Evolutionary conservation across 495 filamentous ascomycete genomes (phyloP).

Genomic region (Aspergillus indologenus): DNA sequence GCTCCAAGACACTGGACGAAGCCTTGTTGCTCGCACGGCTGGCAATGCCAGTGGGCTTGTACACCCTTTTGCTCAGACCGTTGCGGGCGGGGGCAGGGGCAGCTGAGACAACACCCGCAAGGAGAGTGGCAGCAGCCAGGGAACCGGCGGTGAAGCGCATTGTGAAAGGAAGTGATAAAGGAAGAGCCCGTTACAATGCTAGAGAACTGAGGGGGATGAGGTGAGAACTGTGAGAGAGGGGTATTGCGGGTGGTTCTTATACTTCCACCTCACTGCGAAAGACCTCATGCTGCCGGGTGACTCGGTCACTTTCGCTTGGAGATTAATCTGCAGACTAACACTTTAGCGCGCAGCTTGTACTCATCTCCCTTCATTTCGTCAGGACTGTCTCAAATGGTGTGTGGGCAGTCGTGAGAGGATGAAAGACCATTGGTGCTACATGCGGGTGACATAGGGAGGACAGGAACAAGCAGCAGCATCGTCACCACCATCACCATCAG

Average conservation of each 20-base stretch:
- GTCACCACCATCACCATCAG: neutral
- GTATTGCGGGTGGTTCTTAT: neutral
- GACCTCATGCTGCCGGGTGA: neutral
- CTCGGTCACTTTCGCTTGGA: neutral
- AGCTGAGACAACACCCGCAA: neutral
- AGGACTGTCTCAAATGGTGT: neutral
- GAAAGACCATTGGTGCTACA: neutral
- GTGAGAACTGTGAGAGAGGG: neutral
- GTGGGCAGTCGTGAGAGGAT: neutral
- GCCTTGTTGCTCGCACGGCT: neutral
- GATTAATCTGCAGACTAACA: neutral
- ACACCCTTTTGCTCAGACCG: neutral
- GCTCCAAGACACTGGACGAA: neutral
- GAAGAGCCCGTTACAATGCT: neutral
- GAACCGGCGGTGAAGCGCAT: conserved; percentile 1
- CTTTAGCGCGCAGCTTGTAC: neutral
- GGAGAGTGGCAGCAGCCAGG: neutral
- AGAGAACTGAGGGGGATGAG: neutral
- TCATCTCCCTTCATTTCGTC: neutral
- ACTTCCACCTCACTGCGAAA: neutral
- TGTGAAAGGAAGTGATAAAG: neutral
- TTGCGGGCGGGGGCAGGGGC: neutral
- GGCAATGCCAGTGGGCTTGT: neutral
- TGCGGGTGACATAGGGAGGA: neutral
- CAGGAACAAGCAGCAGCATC: neutral